A percentile compares a stretch with the other conserved stretches of the same genome.
These are phyloP conservation scores for Phytophthora boehmeriae DNA, from an alignment of 352 stramenopile species.

Conservation along the genomic window DNA sequence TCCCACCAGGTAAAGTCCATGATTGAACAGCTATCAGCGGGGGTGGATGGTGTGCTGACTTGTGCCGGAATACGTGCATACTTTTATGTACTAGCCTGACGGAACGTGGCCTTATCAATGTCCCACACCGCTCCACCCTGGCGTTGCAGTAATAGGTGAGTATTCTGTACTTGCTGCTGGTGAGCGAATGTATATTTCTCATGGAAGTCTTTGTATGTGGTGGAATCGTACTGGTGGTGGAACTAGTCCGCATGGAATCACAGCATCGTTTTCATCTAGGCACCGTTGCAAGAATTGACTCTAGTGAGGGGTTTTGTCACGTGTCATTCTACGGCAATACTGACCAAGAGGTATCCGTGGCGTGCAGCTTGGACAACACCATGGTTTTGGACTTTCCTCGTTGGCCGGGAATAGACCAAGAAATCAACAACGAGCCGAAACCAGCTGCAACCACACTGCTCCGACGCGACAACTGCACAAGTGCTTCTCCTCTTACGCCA, in stretches of 20 bases:
- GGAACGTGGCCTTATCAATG: slow-evolving; percentile 31
- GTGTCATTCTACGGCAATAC: slow-evolving; percentile 33
- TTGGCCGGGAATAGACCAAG: slow-evolving; percentile 11
- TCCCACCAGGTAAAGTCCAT: slow-evolving; percentile 13
- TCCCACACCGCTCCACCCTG: slow-evolving; percentile 18
- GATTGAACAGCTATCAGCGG: neutral
- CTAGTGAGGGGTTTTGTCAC: slow-evolving; percentile 36
- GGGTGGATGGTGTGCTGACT: neutral
- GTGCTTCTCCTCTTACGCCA: neutral
- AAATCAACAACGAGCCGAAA: slow-evolving; percentile 7
- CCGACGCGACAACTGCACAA: slow-evolving; percentile 21
- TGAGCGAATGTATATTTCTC: slow-evolving; percentile 1
- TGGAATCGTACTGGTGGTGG: neutral
- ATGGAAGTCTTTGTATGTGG: neutral
- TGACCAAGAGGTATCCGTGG: slow-evolving; percentile 27
- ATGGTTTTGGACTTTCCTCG: slow-evolving; percentile 59
- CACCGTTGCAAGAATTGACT: slow-evolving; percentile 34
- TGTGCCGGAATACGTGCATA: neutral
- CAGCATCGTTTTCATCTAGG: slow-evolving; percentile 45
- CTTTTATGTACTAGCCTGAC: slow-evolving; percentile 16
- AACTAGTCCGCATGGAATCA: slow-evolving; percentile 43
- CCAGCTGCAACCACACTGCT: slow-evolving; percentile 32
- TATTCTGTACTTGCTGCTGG: slow-evolving; percentile 4
- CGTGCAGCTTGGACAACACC: slow-evolving; percentile 53
- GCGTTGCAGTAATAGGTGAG: slow-evolving; percentile 40